Evolutionary conservation across 2,329 filamentous ascomycete species (phyloP).

Genomic region (Phaeosphaeria sp.): DNA sequence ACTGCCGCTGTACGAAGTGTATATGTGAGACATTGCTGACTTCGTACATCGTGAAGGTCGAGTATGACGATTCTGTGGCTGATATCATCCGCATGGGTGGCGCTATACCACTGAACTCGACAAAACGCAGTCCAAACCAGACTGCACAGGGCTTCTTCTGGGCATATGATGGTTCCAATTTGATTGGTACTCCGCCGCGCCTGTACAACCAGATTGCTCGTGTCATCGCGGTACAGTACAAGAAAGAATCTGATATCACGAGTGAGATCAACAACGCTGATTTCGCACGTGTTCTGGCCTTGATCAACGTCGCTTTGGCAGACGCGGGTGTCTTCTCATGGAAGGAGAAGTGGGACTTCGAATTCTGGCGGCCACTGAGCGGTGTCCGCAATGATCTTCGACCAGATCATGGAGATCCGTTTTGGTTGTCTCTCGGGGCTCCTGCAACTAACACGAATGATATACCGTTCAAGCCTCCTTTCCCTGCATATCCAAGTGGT

Average conservation of each 20-base stretch:
- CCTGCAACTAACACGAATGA: slow-evolving; percentile 32
- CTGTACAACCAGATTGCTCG: slow-evolving; percentile 34
- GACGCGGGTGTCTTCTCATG: slow-evolving; percentile 39
- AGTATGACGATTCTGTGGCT: slow-evolving; percentile 18
- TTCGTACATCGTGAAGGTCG: too few species aligned
- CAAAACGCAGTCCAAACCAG: slow-evolving; percentile 17
- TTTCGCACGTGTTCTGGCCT: slow-evolving; percentile 35
- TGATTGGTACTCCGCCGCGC: slow-evolving; percentile 31
- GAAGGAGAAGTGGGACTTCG: slow-evolving; percentile 38
- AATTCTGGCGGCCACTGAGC: slow-evolving; percentile 38
- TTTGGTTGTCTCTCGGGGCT: slow-evolving; percentile 30
- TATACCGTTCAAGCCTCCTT: slow-evolving; percentile 33
- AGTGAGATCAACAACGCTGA: slow-evolving; percentile 32
- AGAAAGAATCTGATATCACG: neutral
- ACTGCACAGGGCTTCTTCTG: slow-evolving; percentile 18
- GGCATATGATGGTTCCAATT: slow-evolving; percentile 23
- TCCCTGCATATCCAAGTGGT: slow-evolving; percentile 35
- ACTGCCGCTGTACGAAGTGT: too few species aligned
- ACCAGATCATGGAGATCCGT: slow-evolving; percentile 24
- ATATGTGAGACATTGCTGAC: too few species aligned
- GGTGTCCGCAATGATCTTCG: slow-evolving; percentile 30
- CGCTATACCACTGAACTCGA: slow-evolving; percentile 11
- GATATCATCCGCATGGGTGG: slow-evolving; percentile 19
- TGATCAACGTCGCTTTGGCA: slow-evolving; percentile 29
- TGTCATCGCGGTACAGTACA: slow-evolving; percentile 25